Percentiles rank a stretch among this genome's conserved stretches.
Evolutionary conservation across 345 rosid genomes (phyloP).

Genomic region (Eucalyptus coolabah): DNA sequence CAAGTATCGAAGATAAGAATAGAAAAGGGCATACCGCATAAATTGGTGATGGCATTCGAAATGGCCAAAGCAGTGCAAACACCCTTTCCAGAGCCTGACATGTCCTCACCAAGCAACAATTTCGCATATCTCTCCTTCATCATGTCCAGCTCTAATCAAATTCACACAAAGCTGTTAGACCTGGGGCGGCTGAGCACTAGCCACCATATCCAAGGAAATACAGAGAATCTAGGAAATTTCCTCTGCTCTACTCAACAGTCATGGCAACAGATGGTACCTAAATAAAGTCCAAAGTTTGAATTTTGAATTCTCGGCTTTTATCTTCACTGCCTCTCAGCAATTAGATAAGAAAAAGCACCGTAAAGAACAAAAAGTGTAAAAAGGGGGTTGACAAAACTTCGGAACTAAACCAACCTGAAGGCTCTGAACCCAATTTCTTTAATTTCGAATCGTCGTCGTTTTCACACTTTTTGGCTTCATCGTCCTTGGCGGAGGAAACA

Average conservation of each 20-base stretch:
- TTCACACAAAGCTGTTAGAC: background rate
- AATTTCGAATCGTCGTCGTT: conserved; percentile 20
- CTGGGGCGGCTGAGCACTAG: background rate
- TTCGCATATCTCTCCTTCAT: conserved; percentile 97
- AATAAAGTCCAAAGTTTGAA: background rate
- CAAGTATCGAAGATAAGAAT: background rate
- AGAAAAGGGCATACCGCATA: conserved; percentile 44
- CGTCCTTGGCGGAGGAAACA: conserved; percentile 13
- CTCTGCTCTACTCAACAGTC: background rate
- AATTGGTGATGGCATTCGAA: conserved; percentile 92
- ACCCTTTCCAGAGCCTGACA: conserved; percentile 97
- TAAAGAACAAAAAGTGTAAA: background rate
- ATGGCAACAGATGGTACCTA: background rate
- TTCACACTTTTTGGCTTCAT: conserved; percentile 12
- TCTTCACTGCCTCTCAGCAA: conserved; percentile 1
- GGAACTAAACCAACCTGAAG: conserved; percentile 35
- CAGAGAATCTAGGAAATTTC: background rate
- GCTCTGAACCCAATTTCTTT: conserved; percentile 15
- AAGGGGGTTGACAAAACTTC: background rate
- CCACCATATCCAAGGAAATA: background rate
- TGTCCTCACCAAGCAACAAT: conserved; percentile 92
- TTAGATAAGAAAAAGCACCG: background rate
- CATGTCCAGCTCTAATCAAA: conserved; percentile 53
- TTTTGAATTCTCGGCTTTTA: background rate
- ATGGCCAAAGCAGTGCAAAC: conserved; percentile 83